A percentile compares a stretch with the other conserved stretches of the same genome.
phyloP scores from a whole-genome alignment of 352 stramenopile genomes.

The Globisporangium cylindrosporum region DNA sequence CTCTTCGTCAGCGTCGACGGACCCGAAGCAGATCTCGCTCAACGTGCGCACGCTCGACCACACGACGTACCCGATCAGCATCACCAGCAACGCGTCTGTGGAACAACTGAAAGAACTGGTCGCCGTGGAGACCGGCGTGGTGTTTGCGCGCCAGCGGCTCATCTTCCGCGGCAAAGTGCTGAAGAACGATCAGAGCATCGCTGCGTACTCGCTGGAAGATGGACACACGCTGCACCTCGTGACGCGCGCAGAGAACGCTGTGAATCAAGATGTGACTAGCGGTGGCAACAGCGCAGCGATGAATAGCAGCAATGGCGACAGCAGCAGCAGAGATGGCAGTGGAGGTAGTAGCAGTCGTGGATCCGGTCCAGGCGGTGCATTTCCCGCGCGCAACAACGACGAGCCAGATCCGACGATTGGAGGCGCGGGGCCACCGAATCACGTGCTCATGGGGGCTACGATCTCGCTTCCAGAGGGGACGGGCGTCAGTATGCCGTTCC shows the following conservation, averaged over 20 bases:
- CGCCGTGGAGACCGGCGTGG: slow-evolving; percentile 65
- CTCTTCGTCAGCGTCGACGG: neutral
- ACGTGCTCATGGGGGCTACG: slow-evolving; percentile 72
- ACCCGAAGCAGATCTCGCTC: slow-evolving; percentile 43
- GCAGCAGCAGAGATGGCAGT: neutral
- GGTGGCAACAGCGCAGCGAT: neutral
- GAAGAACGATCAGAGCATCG: slow-evolving; percentile 80
- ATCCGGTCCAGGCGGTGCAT: neutral
- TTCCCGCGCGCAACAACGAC: slow-evolving; percentile 48
- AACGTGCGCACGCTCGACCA: slow-evolving; percentile 86
- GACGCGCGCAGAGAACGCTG: slow-evolving; percentile 37
- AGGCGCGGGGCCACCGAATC: slow-evolving; percentile 21
- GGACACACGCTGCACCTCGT: slow-evolving; percentile 83
- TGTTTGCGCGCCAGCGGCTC: slow-evolving; percentile 68
- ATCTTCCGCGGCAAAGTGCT: slow-evolving; percentile 87
- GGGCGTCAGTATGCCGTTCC: slow-evolving; percentile 75
- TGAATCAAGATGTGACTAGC: neutral
- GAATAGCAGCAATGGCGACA: neutral
- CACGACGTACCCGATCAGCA: slow-evolving; percentile 69
- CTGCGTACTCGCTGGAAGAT: slow-evolving; percentile 75
- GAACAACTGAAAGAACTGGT: slow-evolving; percentile 74
- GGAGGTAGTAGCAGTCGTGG: too few relatives aligned
- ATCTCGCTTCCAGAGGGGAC: slow-evolving; percentile 65
- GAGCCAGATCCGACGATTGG: slow-evolving; percentile 62
- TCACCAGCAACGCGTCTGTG: slow-evolving; percentile 62